Evolutionary conservation across 1,139 yeast species (phyloP), one percentile per base, ranked within the genome.

Genomic region (Suhomyces guaymorum): DNA sequence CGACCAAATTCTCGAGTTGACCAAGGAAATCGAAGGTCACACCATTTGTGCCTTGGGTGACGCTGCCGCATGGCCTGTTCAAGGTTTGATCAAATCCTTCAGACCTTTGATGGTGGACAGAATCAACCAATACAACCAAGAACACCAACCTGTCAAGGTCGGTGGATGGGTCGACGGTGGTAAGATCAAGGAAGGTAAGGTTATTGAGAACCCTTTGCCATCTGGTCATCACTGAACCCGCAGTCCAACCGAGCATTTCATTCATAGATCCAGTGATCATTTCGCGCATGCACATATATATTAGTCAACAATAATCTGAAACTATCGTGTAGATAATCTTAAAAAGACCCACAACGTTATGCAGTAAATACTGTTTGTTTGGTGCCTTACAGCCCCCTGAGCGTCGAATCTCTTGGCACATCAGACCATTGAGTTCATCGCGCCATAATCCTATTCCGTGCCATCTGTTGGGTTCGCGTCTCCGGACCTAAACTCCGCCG

Each of bases 41-140:
- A 85, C 95, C 38, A 86, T 86, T 53, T 86, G 95, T 68, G 95
- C 94, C 18, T 72, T 86, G 52, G 95, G 95, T 44, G 95, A 86
- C 61, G 95, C 95, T 26, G 89, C 95, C 42, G 90, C 94, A 29
- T 86, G 95, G 95, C 95, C 95, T 32, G 73, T 86, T 42, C 95
- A 86, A 66, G 95, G 95, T 40, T 75, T 86, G 49, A 82, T 86
- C 50, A 80, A 82, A 57, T 80, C 85, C 49, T 86, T 86, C 73
- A 77, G 87, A 59, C 95, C 95, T 5, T 78, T 80, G 43, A 78
- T 86, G 77, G 81, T 80, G 51, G 86, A 80, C 35, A 77, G 90
- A 63, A 80, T 85, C 51, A 69, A 74, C 43, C 54, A 73, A 48
- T 67, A 59, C 52, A 78, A 78, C 62, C 57, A 29, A 54, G 66